Conservation (phyloP, 2,329 filamentous ascomycete genomes). For the Pseudogymnoascus sp. region DNA sequence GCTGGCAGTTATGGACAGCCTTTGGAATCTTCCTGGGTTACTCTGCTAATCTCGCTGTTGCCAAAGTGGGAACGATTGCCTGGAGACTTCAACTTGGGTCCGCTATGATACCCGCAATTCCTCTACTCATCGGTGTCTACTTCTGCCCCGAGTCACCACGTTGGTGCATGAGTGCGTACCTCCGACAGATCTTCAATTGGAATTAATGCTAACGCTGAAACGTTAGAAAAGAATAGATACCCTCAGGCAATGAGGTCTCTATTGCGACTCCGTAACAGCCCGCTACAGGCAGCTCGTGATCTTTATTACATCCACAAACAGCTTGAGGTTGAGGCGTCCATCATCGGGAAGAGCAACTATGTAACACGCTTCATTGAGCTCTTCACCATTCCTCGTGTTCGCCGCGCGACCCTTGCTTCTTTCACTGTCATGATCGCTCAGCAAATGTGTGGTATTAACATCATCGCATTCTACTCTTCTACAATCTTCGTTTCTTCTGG, state of each 20-base stretch:
- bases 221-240: conserved; percentile 43
- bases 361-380: conserved; percentile 53
- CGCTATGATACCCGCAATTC: conserved; percentile 57
- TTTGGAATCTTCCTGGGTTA: conserved; percentile 61
- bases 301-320: conserved; percentile 52
- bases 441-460: conserved; percentile 41
- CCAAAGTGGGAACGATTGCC: conserved; percentile 46
- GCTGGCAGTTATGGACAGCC: conserved; percentile 43
- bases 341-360: conserved; percentile 44
- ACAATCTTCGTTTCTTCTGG: conserved; percentile 51
- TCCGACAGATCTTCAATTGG: not conserved
- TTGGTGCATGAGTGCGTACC: conserved; percentile 47
- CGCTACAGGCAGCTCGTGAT: conserved; percentile 53
- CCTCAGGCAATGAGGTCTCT: conserved; percentile 48
- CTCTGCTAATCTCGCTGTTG: conserved; percentile 56
- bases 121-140: conserved; percentile 48
- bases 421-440: conserved; percentile 61
- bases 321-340: conserved; percentile 37
- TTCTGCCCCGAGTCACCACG: conserved; percentile 58
- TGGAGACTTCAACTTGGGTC: conserved; percentile 60
- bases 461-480: conserved; percentile 51
- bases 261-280: conserved; percentile 46
- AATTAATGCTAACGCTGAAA: not conserved
- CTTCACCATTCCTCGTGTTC: conserved; percentile 59
- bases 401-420: conserved; percentile 65